Base-by-base conservation (phyloP, 305 asterid species). In the Stenogyne calaminthoides region DNA sequence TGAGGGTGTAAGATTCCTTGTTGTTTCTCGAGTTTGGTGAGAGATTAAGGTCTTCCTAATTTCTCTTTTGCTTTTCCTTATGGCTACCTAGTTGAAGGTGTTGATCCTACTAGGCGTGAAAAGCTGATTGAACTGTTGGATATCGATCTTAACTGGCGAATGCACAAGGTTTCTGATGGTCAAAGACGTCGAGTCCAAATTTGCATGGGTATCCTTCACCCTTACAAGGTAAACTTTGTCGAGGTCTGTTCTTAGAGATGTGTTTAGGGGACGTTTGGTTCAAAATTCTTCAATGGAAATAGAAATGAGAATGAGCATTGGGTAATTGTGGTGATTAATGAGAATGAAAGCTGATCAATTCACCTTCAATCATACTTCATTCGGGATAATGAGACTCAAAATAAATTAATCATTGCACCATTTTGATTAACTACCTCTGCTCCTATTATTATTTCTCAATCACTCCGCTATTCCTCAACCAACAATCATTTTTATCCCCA, bases 101-200 rank as follows among this genome's bases (percentile, higher is more conserved):
- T 85, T 72, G 99, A 95, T 60, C 98, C 98, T 71, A 71, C 73
- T 61, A 89, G 99, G 71, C 87, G 99, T 49, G 94, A 92, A 63
- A 89, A 90, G 82, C 83, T 95, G 76, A 88, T 92, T 57, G 96
- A 95, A 29, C 83, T 95, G 67, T 82, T 95, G 67, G 99, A 92
- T 75, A 95, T 95, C 69, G 88, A 95, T 84, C 90, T 95, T 70
- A 84, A 51, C 4, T 95, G 99, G 99, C 84, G 99, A 76, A 92
- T 95, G 99, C 99, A 95, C 84, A 95, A 95, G 84, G 98, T 95
- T 59, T 95, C 99, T 67, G 99, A 92, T 85, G 99, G 99, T 40
- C 99, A 92, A 84, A 81, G 99, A 1, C 98, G 99, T 34, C 77
- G 99, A 70, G 99, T 95, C 69, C 99, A 95, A 78, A 95, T 95